Conservation (phyloP, 2,329 filamentous ascomycete species). For the Fusarium citri region DNA sequence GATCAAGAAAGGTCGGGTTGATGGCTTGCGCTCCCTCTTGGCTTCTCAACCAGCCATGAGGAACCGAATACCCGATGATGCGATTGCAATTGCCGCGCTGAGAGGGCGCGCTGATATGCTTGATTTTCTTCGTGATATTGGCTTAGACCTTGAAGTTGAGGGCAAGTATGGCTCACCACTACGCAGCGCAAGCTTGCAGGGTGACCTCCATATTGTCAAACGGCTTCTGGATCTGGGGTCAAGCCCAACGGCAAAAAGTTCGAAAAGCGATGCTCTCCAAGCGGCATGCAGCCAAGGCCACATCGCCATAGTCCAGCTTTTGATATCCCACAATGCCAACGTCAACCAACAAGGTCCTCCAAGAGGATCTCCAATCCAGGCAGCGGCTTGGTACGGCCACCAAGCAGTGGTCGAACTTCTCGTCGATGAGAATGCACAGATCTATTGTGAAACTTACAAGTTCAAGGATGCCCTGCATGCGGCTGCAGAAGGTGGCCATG, state of each 20-base stretch:
- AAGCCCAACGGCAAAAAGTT: neutral
- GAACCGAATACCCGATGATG: neutral
- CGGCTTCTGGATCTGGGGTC: neutral
- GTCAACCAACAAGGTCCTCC: conserved; percentile 1
- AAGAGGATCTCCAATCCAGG: neutral
- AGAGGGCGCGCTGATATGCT: neutral
- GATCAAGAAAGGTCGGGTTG: neutral
- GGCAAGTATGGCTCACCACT: conserved; percentile 23
- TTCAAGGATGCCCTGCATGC: conserved; percentile 17
- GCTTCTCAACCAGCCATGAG: accelerated
- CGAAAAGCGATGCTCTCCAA: conserved; percentile 7
- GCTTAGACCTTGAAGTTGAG: conserved; percentile 10
- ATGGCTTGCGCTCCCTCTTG: neutral
- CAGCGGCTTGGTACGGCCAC: conserved; percentile 17
- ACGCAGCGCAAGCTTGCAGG: neutral
- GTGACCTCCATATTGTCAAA: neutral
- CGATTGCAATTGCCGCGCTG: conserved; percentile 3
- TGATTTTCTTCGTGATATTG: neutral
- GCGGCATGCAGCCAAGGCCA: conserved; percentile 13
- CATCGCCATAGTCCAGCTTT: neutral
- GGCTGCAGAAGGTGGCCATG: conserved; percentile 16
- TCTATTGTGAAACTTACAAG: neutral
- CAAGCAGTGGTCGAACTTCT: neutral
- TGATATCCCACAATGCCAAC: conserved; percentile 3
- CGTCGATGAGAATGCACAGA: conserved; percentile 2